Evolutionary conservation across 192 early-diverging fungal genomes (phyloP).

Genomic region (Haplosporangium gracile): DNA sequence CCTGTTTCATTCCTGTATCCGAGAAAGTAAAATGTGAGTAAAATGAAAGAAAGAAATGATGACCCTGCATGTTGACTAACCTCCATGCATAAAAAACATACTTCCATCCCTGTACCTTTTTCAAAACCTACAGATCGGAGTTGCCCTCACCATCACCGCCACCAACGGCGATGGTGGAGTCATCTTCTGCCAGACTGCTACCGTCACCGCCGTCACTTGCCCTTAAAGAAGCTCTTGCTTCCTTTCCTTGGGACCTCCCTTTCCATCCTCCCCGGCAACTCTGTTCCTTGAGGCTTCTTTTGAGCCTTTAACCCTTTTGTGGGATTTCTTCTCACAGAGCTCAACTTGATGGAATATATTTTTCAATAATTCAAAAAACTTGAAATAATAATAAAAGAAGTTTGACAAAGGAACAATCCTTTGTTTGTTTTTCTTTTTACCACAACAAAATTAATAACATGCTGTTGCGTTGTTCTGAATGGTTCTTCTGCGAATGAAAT

Average conservation of each 20-base stretch:
- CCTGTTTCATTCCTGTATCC: background rate
- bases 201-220: slow-evolving; percentile 30
- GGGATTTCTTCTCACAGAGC: background rate
- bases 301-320: background rate
- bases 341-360: background rate
- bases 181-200: slow-evolving; percentile 35
- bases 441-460: background rate
- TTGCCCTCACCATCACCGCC: slow-evolving; percentile 21
- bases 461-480: too few relatives aligned
- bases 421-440: background rate
- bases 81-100: background rate
- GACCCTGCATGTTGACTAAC: background rate
- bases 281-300: background rate
- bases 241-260: background rate
- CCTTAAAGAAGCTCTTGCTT: slow-evolving; percentile 4
- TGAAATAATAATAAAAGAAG: background rate
- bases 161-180: slow-evolving; percentile 26
- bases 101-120: background rate
- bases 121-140: slow-evolving; percentile 4
- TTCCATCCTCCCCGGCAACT: background rate
- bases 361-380: background rate
- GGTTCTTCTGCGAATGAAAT: too few relatives aligned
- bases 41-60: background rate
- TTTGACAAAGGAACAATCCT: too few relatives aligned
- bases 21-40: background rate